phyloP scores from a whole-genome alignment of 768 basidiomycete species.

The Kwoniella botswanensis region DNA sequence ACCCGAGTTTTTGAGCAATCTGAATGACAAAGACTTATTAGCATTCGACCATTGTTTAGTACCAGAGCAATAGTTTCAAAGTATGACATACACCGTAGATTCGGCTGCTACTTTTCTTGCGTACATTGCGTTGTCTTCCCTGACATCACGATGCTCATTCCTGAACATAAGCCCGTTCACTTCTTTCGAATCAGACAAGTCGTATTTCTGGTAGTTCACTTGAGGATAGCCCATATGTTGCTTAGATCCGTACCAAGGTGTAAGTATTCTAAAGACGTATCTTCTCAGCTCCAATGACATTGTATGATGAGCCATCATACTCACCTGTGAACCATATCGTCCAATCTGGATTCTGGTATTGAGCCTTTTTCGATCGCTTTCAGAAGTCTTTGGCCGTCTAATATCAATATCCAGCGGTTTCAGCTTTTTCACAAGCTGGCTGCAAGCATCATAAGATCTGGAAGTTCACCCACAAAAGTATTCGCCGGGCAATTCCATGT shows the following conservation, averaged over 20 bases:
- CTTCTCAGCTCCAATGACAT: constrained; percentile 5
- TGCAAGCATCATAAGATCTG: background rate
- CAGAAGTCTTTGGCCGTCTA: constrained; percentile 38
- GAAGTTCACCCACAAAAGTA: constrained; percentile 35
- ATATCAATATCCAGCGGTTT: background rate
- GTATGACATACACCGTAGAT: constrained; percentile 45
- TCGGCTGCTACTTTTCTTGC: constrained; percentile 50
- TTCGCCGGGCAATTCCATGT: constrained; percentile 50
- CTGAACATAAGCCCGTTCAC: constrained; percentile 31
- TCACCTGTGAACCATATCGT: constrained; percentile 53
- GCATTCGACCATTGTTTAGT: background rate
- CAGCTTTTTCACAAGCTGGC: background rate
- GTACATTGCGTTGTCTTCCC: constrained; percentile 66
- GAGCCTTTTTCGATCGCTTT: constrained; percentile 45
- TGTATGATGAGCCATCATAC: background rate
- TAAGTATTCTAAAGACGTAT: constrained; percentile 44
- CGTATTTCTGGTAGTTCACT: constrained; percentile 61
- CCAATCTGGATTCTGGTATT: constrained; percentile 39
- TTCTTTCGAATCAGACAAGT: constrained; percentile 34
- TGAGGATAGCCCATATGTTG: constrained; percentile 70
- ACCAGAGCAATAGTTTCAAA: background rate
- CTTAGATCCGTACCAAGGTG: constrained; percentile 62
- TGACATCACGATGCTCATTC: constrained; percentile 62
- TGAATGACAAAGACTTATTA: background rate
- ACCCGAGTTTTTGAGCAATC: constrained; percentile 54